Evolutionary conservation across 2,329 filamentous ascomycete genomes (phyloP), one percentile per base, ranked within the genome.

Genomic region (Scytalidium sp.): DNA sequence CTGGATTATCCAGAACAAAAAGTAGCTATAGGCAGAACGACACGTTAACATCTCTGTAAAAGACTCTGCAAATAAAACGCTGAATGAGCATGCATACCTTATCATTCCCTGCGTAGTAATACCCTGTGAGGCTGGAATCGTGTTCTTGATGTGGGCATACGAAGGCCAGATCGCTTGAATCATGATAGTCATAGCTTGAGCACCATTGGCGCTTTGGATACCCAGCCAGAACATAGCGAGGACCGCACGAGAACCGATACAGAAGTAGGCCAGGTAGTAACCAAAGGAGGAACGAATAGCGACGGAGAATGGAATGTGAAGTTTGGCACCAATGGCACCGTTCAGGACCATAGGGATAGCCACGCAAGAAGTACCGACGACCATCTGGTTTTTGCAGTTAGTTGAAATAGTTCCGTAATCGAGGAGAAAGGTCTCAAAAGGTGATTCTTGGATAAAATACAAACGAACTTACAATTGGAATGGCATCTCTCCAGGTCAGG

Each of bases 191-290:
- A 73, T 65, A 56, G 66, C 69, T 43, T 79, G 78, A 0, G 77
- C 81, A 0, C 84, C 83, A 54, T 84, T 84, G 52, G 81, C 80
- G 39, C 79, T 81, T 56, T 87, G 82, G 43, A 87, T 84, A 0
- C 83, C 81, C 47, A 86, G 81, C 85, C 75, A 78, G 59, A 78
- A 75, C 60, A 76, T 71, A 21, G 73, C 74, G 17, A 76, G 62
- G 41, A 76, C 63, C 2, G 67, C 62, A 20, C 74, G 69, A 23
- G 70, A 68, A 5, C 74, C 58, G 41, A 77, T 62, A 23, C 53
- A 54, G 54, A 69, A 65, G 29, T 67, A 67, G 63, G 71, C 68
- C 27, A 76, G 63, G 50, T 74, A 74, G 53, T 71, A 76, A 4
- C 74, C 74, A 50, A 76, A 76, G 25, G 71, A 68, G 25, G 70